These are phyloP conservation scores for Deinandra increscens DNA, from an alignment of 129 eudicot species.

Conservation along the genomic window DNA sequence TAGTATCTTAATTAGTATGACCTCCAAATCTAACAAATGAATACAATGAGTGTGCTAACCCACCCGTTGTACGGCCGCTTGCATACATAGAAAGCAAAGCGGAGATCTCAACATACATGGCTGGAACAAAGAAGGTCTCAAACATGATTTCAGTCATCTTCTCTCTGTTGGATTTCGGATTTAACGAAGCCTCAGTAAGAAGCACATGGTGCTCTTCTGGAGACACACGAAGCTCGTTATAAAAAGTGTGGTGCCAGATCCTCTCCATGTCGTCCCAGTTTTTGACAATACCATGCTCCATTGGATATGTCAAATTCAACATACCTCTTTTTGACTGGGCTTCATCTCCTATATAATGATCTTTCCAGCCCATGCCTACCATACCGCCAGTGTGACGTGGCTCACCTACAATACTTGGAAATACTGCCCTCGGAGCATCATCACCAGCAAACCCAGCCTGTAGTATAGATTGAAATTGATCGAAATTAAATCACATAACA, in stretches of 20 bases:
- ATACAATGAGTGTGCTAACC: background rate
- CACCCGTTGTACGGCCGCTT: slow-evolving; percentile 82
- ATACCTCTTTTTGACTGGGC: slow-evolving; percentile 82
- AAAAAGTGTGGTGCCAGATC: too few relatives aligned
- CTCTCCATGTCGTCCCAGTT: slow-evolving; percentile 76
- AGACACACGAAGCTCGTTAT: slow-evolving; percentile 56
- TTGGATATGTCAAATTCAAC: slow-evolving; percentile 66
- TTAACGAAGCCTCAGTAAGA: slow-evolving; percentile 67
- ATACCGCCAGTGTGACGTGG: slow-evolving; percentile 69
- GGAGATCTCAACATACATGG: slow-evolving; percentile 65
- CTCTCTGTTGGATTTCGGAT: slow-evolving; percentile 69
- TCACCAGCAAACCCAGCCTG: slow-evolving; percentile 87
- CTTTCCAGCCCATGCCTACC: slow-evolving; percentile 70
- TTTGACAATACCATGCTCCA: slow-evolving; percentile 71
- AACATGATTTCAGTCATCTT: slow-evolving; percentile 72
- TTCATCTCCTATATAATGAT: slow-evolving; percentile 70
- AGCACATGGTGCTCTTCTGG: slow-evolving; percentile 81
- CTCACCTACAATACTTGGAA: slow-evolving; percentile 68
- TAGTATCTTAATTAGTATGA: background rate
- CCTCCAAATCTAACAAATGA: background rate
- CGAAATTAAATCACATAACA: background rate
- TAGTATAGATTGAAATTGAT: background rate
- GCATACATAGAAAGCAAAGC: slow-evolving; percentile 70
- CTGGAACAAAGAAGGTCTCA: slow-evolving; percentile 66
- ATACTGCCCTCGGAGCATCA: slow-evolving; percentile 79